Evolutionary conservation across 805 yeast genomes (phyloP).

Genomic region (Cyberlindnera mrakii): DNA sequence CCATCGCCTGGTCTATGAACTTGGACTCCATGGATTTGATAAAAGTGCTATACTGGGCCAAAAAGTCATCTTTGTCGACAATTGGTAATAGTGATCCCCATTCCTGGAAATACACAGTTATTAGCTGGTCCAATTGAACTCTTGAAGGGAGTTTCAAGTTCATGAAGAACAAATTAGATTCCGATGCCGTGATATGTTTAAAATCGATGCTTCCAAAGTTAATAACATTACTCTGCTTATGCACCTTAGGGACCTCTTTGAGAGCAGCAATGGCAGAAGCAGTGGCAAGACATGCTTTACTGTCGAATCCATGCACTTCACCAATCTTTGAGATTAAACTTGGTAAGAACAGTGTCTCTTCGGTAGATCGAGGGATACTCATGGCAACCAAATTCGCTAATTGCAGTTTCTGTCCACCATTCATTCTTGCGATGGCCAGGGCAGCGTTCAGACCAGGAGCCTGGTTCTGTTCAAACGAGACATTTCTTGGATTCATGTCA

Average conservation of each 20-base stretch:
- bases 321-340: slow-evolving; percentile 64
- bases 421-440: slow-evolving; percentile 53
- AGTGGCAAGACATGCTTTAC: slow-evolving; percentile 63
- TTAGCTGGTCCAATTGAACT: slow-evolving; percentile 58
- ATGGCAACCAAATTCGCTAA: slow-evolving; percentile 59
- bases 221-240: slow-evolving; percentile 18
- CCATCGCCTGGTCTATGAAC: slow-evolving; percentile 35
- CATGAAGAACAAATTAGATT: slow-evolving; percentile 41
- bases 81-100: slow-evolving; percentile 74
- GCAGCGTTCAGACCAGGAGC: slow-evolving; percentile 77
- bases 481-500: slow-evolving; percentile 23
- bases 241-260: slow-evolving; percentile 39
- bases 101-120: slow-evolving; percentile 63
- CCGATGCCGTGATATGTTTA: slow-evolving; percentile 30
- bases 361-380: slow-evolving; percentile 71
- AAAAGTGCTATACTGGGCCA: slow-evolving; percentile 48
- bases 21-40: slow-evolving; percentile 38
- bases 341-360: slow-evolving; percentile 71
- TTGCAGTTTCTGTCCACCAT: slow-evolving; percentile 34
- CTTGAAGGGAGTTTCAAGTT: slow-evolving; percentile 42
- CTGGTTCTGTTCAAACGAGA: slow-evolving; percentile 56
- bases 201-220: slow-evolving; percentile 33
- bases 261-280: slow-evolving; percentile 67
- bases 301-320: slow-evolving; percentile 63
- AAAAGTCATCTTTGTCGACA: slow-evolving; percentile 62